phyloP scores from a whole-genome alignment of 371 early-diverging fungal species.

The Apophysomyces ossiformis region DNA sequence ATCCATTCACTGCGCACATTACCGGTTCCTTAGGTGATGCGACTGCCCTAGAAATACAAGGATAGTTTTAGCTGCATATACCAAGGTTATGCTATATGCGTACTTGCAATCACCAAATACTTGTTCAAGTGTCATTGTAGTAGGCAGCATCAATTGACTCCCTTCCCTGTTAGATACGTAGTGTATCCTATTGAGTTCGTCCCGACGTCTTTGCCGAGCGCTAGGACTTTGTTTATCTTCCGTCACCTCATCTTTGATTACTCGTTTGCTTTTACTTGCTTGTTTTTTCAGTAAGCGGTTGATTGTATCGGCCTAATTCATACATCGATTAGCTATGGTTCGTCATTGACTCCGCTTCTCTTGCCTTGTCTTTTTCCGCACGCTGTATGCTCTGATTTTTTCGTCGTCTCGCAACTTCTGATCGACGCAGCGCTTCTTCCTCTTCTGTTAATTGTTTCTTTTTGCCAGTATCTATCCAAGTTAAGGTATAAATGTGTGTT shows the following conservation, averaged over 20 bases:
- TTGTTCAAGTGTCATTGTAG: constrained; percentile 27
- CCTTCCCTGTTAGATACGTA: constrained; percentile 33
- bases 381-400: constrained; percentile 80
- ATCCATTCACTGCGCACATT: constrained; percentile 38
- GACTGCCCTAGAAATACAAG: neutral
- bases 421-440: constrained; percentile 69
- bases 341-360: neutral
- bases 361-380: constrained; percentile 75
- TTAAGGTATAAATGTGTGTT: neutral
- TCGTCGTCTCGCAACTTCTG: constrained; percentile 76
- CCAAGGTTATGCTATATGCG: constrained; percentile 4
- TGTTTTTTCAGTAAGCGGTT: constrained; percentile 78
- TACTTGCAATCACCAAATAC: constrained; percentile 29
- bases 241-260: constrained; percentile 58
- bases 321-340: neutral
- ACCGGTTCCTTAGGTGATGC: neutral
- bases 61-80: neutral
- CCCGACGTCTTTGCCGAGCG: constrained; percentile 19
- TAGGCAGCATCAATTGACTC: constrained; percentile 36
- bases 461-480: constrained; percentile 54
- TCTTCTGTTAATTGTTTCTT: constrained; percentile 68
- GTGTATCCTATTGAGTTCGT: constrained; percentile 34
- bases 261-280: constrained; percentile 66
- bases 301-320: constrained; percentile 63
- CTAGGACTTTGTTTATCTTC: constrained; percentile 31